Percentiles rank a stretch among this genome's conserved stretches.
phyloP scores from a whole-genome alignment of 345 rosid species.

The rapeseed (Brassica napus) region Da-Ae NC_063446.1:23228001-23228500 shows the following conservation, averaged over 20 bases:
- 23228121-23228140: slow-evolving; percentile 94
- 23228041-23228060: slow-evolving; percentile 98
- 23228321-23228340: slow-evolving; percentile 59
- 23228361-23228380: slow-evolving; percentile 94
- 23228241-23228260: slow-evolving; percentile 98
- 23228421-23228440: slow-evolving; percentile 82
- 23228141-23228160: slow-evolving; percentile 92
- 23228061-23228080: slow-evolving; percentile 73
- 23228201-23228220: slow-evolving; percentile 76
- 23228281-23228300: slow-evolving; percentile 46
- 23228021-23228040: slow-evolving; percentile 96
- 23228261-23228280: slow-evolving; percentile 64
- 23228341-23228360: slow-evolving; percentile 76
- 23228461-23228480: slow-evolving; percentile 86
- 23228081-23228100: slow-evolving; percentile 72
- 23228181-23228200: slow-evolving; percentile 84
- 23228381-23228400: slow-evolving; percentile 90
- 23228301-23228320: slow-evolving; percentile 54
- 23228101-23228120: slow-evolving; percentile 91
- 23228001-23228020: slow-evolving; percentile 88
- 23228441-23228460: slow-evolving; percentile 95
- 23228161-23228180: slow-evolving; percentile 90
- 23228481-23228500: slow-evolving; percentile 95
- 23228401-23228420: slow-evolving; percentile 92
- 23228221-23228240: slow-evolving; percentile 73